Percentiles rank a stretch among this genome's conserved stretches.
These are phyloP conservation scores for Rossbeevera mucosa DNA, from an alignment of 768 basidiomycete genomes.

Conservation along the genomic window DNA sequence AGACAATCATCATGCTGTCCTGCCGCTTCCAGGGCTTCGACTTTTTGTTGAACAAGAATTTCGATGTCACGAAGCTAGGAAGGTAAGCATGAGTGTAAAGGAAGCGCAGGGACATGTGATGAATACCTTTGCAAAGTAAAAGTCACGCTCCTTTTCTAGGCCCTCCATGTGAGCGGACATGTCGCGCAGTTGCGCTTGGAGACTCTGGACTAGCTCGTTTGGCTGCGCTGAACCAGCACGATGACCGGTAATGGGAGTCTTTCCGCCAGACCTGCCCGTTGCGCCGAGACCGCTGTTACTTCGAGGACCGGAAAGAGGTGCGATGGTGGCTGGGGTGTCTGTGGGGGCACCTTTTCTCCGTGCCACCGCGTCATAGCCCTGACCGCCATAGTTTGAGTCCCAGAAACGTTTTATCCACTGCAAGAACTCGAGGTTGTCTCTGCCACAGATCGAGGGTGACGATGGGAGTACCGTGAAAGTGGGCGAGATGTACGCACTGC, in stretches of 20 bases:
- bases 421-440: constrained; percentile 96
- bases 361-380: constrained; percentile 79
- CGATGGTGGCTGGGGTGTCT: constrained; percentile 77
- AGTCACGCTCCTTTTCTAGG: constrained; percentile 95
- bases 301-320: constrained; percentile 50
- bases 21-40: constrained; percentile 55
- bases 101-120: constrained; percentile 3
- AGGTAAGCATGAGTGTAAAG: constrained; percentile 1
- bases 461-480: constrained; percentile 4
- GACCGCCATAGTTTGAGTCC: constrained; percentile 87
- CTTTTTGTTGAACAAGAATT: constrained; percentile 80
- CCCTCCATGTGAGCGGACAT: constrained; percentile 79
- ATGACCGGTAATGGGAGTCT: constrained; percentile 67
- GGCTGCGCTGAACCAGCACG: constrained; percentile 63
- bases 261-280: constrained; percentile 54
- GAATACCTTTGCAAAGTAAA: constrained; percentile 94
- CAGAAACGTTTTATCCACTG: constrained; percentile 98
- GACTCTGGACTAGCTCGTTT: constrained; percentile 58
- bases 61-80: constrained; percentile 92
- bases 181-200: constrained; percentile 79
- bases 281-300: constrained; percentile 36
- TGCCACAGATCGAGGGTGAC: constrained; percentile 29
- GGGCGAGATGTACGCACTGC: constrained; percentile 61
- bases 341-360: constrained; percentile 73
- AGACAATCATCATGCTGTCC: constrained; percentile 59